Base-by-base conservation (phyloP, 164 flowering plant species). In the Aristolochia fimbriata region DNA sequence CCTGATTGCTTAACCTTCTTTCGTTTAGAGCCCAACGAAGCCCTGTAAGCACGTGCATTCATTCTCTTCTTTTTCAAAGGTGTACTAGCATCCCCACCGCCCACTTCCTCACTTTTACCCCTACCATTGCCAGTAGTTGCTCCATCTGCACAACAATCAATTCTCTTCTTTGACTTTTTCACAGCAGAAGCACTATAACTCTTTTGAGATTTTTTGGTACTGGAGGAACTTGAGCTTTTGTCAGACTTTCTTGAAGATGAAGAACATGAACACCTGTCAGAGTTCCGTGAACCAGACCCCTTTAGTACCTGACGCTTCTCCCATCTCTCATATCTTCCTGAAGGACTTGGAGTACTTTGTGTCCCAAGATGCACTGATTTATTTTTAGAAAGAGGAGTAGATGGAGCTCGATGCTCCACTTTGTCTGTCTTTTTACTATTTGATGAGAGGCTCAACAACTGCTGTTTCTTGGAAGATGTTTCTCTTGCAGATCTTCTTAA, bases 401-500 rank as follows among this genome's bases (percentile, higher is more conserved):
- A 53, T 31, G 63, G 58, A 8, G 56, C 51, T 15, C 24, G 67
- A 60, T 79, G 75, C 68, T 74, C 82, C 60, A 73, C 70, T 31
- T 78, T 69, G 64, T 73, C 81, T 31, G 85, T 76, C 66, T 77
- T 82, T 27, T 71, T 73, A 20, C 55, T 73, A 67, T 64, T 67
- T 19, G 72, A 49, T 47, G 77, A 51, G 41, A 78, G 57, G 53
- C 62, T 68, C 49, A 71, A 37, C 47, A 19, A 17, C 41, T 37
- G 41, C 41, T 48, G 63, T 61, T 78, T 74, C 63, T 73, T 74
- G 6, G 66, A 51, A 23, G 74, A 50, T 58, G 77, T 60, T 51
- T 76, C 84, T 55, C 87, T 72, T 17, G 70, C 9, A 10, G 87
- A 86, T 73, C 86, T 79, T 65, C 88, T 82, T 54, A 78, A 50